These are phyloP conservation scores for Coffea humblotiana DNA, from an alignment of 305 asterid species.

Conservation along the genomic window DNA sequence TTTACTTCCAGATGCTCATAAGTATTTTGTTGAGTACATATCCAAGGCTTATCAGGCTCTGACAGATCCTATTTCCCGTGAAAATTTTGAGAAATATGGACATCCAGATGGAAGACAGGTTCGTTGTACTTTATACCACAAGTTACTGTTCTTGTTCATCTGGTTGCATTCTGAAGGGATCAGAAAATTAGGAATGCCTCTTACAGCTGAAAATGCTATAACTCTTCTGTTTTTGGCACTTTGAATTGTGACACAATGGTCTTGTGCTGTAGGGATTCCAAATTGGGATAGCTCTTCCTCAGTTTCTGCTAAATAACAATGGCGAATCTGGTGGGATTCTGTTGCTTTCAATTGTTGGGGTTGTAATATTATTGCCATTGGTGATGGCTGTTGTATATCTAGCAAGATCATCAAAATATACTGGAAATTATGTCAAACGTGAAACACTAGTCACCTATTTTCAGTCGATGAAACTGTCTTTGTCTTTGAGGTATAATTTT, in stretches of 20 bases:
- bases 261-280: conserved; percentile 60
- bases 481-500: conserved; percentile 87
- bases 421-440: conserved; percentile 91
- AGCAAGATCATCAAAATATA: conserved; percentile 88
- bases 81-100: conserved; percentile 93
- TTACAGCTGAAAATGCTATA: neutral
- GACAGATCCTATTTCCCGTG: conserved; percentile 96
- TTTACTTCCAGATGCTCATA: conserved; percentile 61
- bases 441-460: conserved; percentile 77
- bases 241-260: neutral
- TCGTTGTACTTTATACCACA: neutral
- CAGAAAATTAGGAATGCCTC: conserved; percentile 10
- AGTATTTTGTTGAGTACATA: conserved; percentile 78
- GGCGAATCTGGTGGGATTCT: conserved; percentile 92
- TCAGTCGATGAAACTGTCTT: conserved; percentile 89
- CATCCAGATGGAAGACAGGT: conserved; percentile 99
- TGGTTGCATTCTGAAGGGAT: neutral
- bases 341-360: conserved; percentile 95
- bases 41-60: conserved; percentile 99
- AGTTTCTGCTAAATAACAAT: conserved; percentile 81
- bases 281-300: conserved; percentile 99
- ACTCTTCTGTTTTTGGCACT: neutral
- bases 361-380: conserved; percentile 81
- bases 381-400: conserved; percentile 83
- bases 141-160: neutral